Percentiles rank a stretch among this genome's conserved stretches.
phyloP scores from a whole-genome alignment of 2,329 filamentous ascomycete genomes.

The Aspergillus sp. region DNA sequence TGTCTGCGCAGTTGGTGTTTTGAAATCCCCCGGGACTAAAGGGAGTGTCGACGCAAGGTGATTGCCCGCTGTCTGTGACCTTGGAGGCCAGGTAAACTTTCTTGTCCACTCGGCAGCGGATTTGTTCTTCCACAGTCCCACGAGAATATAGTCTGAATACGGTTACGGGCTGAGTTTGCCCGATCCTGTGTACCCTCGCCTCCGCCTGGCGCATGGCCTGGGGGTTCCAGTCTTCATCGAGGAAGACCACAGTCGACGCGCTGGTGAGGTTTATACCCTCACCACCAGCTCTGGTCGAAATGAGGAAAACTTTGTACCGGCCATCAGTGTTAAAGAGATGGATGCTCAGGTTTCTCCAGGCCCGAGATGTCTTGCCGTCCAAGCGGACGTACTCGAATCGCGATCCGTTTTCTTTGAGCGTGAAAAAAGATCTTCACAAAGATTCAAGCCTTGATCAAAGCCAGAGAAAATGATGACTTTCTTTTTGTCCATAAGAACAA shows the following conservation, averaged over 20 bases:
- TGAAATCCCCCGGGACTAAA: too few species aligned
- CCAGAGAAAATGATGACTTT: constrained; percentile 56
- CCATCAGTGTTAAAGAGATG: constrained; percentile 49
- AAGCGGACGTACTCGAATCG: constrained; percentile 46
- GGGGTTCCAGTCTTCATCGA: constrained; percentile 55
- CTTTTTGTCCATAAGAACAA: constrained; percentile 15
- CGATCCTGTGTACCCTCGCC: constrained; percentile 51
- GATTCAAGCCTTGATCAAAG: constrained; percentile 49
- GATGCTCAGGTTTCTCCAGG: constrained; percentile 49
- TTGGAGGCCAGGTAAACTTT: constrained; percentile 59
- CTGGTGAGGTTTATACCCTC: constrained; percentile 52
- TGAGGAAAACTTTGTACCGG: constrained; percentile 50
- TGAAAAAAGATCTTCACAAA: constrained; percentile 45
- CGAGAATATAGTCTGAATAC: constrained; percentile 54
- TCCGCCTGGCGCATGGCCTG: constrained; percentile 52
- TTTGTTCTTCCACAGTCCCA: constrained; percentile 56
- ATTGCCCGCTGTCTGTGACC: constrained; percentile 44
- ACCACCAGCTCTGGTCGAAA: constrained; percentile 53
- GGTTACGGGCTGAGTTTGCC: constrained; percentile 50
- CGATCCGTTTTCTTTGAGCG: constrained; percentile 39
- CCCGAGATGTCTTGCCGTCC: constrained; percentile 47
- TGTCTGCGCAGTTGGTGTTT: background rate
- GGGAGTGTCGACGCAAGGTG: background rate
- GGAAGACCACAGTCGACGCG: constrained; percentile 52
- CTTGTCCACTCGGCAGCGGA: constrained; percentile 55